Evolutionary conservation across 495 filamentous ascomycete species (phyloP).

Genomic region (Sordaria brevicollis): DNA sequence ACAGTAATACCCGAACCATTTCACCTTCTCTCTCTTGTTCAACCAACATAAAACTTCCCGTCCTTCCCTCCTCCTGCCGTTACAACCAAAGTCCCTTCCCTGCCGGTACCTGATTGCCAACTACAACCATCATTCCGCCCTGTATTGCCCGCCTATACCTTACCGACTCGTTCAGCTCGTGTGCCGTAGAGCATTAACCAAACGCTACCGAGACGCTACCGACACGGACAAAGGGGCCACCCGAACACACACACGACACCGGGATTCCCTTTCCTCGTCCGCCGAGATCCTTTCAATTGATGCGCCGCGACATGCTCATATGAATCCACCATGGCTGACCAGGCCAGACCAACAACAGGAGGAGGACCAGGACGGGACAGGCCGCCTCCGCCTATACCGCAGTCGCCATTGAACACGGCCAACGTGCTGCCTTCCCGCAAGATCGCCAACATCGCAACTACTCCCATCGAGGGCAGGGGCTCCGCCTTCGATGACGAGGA

Average conservation of each 20-base stretch:
- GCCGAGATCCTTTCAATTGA: conserved; percentile 2
- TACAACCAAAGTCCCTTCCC: not conserved
- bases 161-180: not conserved
- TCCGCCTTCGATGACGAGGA: conserved; percentile 14
- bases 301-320: conserved; percentile 19
- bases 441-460: conserved; percentile 17
- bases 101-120: not conserved
- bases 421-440: conserved; percentile 34
- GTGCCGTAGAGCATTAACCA: not conserved
- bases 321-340: conserved; percentile 28
- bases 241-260: not conserved
- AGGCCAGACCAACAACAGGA: conserved; percentile 18
- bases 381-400: conserved; percentile 6
- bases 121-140: too few relatives aligned
- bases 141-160: not conserved
- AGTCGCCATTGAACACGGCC: conserved; percentile 20
- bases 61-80: not conserved
- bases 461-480: conserved; percentile 10
- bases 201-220: not conserved
- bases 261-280: not conserved
- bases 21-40: not conserved
- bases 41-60: not conserved
- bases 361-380: conserved; percentile 9
- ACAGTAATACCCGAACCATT: not conserved
- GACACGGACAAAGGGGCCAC: not conserved